These are phyloP conservation scores for Colletotrichum sp. DNA, from an alignment of 2,329 filamentous ascomycete genomes.

Conservation along the genomic window DNA sequence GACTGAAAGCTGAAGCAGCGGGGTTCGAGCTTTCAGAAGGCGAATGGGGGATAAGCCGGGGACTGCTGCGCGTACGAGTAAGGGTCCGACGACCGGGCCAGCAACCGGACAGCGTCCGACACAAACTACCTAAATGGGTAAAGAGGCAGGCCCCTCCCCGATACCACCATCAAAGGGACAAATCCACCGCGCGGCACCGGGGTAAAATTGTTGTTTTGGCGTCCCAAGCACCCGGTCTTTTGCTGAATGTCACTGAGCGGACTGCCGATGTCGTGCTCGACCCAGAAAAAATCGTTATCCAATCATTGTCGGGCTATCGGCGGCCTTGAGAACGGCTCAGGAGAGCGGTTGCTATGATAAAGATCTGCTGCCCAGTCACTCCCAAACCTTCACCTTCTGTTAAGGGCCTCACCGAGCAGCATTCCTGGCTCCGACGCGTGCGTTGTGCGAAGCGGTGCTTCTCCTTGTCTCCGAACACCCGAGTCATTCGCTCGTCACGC, in stretches of 20 bases:
- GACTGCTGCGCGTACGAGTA: neutral
- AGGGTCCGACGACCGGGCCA: neutral
- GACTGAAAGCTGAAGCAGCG: neutral
- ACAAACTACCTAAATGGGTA: neutral
- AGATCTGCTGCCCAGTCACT: neutral
- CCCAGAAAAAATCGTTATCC: conserved; percentile 18
- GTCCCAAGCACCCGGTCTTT: neutral
- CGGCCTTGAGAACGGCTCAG: neutral
- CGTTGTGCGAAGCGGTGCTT: neutral
- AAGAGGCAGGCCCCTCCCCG: conserved; percentile 12
- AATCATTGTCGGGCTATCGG: neutral
- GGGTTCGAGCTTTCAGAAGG: neutral
- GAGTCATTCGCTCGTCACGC: neutral
- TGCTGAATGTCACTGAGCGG: neutral
- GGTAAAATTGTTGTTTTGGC: neutral
- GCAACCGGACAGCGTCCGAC: neutral
- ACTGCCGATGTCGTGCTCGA: conserved; percentile 14
- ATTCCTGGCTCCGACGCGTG: neutral
- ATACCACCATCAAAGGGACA: neutral
- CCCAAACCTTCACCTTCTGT: neutral
- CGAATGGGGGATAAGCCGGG: neutral
- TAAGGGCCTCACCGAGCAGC: neutral
- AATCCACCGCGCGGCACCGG: neutral
- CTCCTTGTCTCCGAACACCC: too few relatives aligned
- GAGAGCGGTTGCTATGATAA: neutral